These are phyloP conservation scores for Cryptococcus sp. DNA, from an alignment of 1,284 basidiomycete species.

Conservation along the genomic window DNA sequence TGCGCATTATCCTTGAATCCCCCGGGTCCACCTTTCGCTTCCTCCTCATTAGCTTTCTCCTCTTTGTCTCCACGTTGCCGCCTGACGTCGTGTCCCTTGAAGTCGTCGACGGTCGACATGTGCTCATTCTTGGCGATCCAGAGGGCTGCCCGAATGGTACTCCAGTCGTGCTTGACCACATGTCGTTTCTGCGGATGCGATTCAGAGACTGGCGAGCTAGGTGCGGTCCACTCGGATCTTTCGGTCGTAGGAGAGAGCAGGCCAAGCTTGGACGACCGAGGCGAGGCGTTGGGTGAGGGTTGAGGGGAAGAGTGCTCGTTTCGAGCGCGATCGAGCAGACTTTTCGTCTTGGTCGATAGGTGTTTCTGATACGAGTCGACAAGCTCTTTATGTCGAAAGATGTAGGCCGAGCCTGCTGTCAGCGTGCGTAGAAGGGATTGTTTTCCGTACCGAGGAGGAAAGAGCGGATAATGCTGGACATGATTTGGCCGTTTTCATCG, in stretches of 20 bases:
- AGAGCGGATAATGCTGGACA: conserved; percentile 74
- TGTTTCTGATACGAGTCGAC: conserved; percentile 32
- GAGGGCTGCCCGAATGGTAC: conserved; percentile 57
- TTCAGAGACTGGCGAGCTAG: conserved; percentile 1
- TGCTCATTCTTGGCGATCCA: conserved; percentile 61
- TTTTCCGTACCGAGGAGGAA: conserved; percentile 65
- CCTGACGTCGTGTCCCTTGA: conserved; percentile 29
- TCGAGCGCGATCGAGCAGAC: conserved; percentile 27
- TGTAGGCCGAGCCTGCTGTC: conserved; percentile 41
- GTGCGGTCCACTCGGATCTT: background rate
- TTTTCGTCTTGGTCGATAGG: conserved; percentile 31
- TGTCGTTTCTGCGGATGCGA: conserved; percentile 35
- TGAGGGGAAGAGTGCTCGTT: conserved; percentile 14
- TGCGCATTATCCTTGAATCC: background rate
- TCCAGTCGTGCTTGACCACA: conserved; percentile 50
- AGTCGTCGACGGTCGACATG: conserved; percentile 69
- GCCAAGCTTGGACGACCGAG: background rate
- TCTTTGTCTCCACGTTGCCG: background rate
- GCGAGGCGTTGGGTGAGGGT: conserved; percentile 17
- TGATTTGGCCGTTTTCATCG: conserved; percentile 74
- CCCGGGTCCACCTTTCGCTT: background rate
- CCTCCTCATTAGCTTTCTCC: background rate
- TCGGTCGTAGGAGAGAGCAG: conserved; percentile 3
- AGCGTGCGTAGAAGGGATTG: background rate
- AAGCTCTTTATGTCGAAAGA: conserved; percentile 46